A percentile compares a stretch with the other conserved stretches of the same genome.
Evolutionary conservation across 805 yeast genomes (phyloP).

Genomic region (Saccharomycopsis fodiens): DNA sequence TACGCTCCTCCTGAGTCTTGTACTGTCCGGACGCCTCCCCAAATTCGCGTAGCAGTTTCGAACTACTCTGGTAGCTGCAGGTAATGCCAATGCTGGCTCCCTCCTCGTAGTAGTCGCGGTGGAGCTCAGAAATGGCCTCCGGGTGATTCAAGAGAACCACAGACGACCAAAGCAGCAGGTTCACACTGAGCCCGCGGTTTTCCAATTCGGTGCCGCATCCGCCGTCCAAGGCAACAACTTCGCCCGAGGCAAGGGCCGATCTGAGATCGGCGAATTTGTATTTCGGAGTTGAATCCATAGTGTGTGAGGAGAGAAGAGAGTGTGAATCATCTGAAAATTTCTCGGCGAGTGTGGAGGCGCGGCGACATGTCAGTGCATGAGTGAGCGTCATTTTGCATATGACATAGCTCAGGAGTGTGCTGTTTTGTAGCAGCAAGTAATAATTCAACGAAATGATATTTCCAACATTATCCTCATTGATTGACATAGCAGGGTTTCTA

Average conservation of each 20-base stretch:
- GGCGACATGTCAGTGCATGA: too few species aligned
- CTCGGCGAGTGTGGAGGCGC: not conserved
- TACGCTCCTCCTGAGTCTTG: slow-evolving; percentile 20
- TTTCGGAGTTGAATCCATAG: not conserved
- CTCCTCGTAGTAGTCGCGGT: slow-evolving; percentile 39
- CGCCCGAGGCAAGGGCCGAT: not conserved
- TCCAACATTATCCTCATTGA: too few species aligned
- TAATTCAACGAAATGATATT: too few species aligned
- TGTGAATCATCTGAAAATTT: not conserved
- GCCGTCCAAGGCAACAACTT: slow-evolving; percentile 39
- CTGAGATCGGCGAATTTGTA: not conserved
- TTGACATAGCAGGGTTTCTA: not conserved
- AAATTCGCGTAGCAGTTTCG: slow-evolving; percentile 31
- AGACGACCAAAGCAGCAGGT: slow-evolving; percentile 56
- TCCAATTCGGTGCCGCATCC: slow-evolving; percentile 62
- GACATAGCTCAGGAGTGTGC: too few species aligned
- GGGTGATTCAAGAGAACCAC: slow-evolving; percentile 40
- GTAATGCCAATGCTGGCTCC: slow-evolving; percentile 53
- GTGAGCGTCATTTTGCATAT: too few species aligned
- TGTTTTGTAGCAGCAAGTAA: too few species aligned
- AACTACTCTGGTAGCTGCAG: slow-evolving; percentile 55
- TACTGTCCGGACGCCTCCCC: slow-evolving; percentile 21
- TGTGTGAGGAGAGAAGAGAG: not conserved
- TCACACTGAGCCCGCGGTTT: slow-evolving; percentile 36
- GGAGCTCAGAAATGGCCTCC: slow-evolving; percentile 37